Conservation (phyloP, 2,329 filamentous ascomycete genomes). For the Lachnellula occidentalis region DNA sequence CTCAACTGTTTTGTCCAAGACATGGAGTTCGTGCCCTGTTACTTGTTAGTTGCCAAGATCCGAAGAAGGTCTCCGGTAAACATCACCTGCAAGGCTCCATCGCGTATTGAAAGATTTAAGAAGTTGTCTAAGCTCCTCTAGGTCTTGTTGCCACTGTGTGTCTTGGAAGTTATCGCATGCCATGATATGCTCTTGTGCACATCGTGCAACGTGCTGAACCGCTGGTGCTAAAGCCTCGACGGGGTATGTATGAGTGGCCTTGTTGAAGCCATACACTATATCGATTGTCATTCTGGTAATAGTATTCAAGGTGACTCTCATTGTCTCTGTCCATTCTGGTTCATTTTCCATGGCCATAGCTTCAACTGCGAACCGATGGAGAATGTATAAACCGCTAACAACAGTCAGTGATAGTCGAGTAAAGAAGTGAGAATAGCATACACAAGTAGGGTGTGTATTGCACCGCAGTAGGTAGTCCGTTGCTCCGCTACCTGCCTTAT, state of each 20-base stretch:
- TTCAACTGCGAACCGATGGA: conserved; percentile 11
- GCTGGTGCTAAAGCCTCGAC: conserved; percentile 12
- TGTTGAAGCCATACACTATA: conserved; percentile 18
- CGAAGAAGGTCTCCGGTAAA: neutral
- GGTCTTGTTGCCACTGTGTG: conserved; percentile 15
- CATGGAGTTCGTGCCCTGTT: conserved; percentile 11
- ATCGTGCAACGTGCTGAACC: conserved; percentile 13
- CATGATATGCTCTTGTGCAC: conserved; percentile 18
- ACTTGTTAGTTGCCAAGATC: neutral
- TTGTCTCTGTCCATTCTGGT: conserved; percentile 6
- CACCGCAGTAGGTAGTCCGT: conserved; percentile 15
- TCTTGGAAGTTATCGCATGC: conserved; percentile 13
- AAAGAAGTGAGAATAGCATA: conserved; percentile 2
- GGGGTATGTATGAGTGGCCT: neutral
- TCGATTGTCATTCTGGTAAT: conserved; percentile 22
- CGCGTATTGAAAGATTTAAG: conserved; percentile 12
- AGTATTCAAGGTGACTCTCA: conserved; percentile 13
- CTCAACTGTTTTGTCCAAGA: conserved; percentile 11
- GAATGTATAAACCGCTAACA: conserved; percentile 14
- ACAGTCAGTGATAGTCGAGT: neutral
- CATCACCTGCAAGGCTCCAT: conserved; percentile 14
- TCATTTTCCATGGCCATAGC: neutral
- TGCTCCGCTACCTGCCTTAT: conserved; percentile 14
- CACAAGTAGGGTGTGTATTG: conserved; percentile 17
- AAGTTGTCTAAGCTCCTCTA: conserved; percentile 16